Percentiles rank a stretch among this genome's conserved stretches.
Conservation (phyloP, 164 flowering plant genomes). For the Piper longum region DNA sequence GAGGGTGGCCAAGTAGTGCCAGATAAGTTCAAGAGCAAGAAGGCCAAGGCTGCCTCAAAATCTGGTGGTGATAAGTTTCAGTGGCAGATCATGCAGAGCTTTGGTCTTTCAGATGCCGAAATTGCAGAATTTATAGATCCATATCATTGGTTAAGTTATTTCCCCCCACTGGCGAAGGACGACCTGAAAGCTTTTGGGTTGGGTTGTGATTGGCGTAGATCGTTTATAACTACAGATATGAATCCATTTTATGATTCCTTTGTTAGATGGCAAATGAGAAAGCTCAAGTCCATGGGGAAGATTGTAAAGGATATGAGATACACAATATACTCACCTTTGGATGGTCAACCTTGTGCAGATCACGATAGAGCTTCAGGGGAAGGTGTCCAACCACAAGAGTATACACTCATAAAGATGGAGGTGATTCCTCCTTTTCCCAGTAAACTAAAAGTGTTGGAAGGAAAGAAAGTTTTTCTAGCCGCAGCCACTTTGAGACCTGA, state of each 20-base stretch:
- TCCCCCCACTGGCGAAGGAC: conserved; percentile 72
- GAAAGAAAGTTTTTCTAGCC: conserved; percentile 57
- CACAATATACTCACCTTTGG: conserved; percentile 66
- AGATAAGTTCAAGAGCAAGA: conserved; percentile 56
- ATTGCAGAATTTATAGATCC: conserved; percentile 63
- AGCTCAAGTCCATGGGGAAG: conserved; percentile 66
- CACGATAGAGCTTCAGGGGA: conserved; percentile 90
- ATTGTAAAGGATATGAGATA: conserved; percentile 72
- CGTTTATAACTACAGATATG: conserved; percentile 71
- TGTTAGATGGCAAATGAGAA: conserved; percentile 85
- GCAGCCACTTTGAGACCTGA: conserved; percentile 94
- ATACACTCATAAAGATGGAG: conserved; percentile 86
- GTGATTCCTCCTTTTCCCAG: conserved; percentile 57
- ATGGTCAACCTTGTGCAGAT: conserved; percentile 94
- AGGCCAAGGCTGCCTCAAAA: conserved; percentile 54
- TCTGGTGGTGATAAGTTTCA: conserved; percentile 37
- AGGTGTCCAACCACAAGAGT: conserved; percentile 89
- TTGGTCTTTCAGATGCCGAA: conserved; percentile 58
- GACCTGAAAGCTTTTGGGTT: conserved; percentile 78
- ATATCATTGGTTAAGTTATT: conserved; percentile 53
- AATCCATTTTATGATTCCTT: conserved; percentile 77
- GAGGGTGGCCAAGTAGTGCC: conserved; percentile 15
- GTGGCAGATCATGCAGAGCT: conserved; percentile 75
- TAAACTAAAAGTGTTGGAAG: conserved; percentile 53
- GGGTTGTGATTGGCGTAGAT: conserved; percentile 90